These are phyloP conservation scores for Middelhovenomyces tepae DNA, from an alignment of 805 yeast genomes.

Conservation along the genomic window DNA sequence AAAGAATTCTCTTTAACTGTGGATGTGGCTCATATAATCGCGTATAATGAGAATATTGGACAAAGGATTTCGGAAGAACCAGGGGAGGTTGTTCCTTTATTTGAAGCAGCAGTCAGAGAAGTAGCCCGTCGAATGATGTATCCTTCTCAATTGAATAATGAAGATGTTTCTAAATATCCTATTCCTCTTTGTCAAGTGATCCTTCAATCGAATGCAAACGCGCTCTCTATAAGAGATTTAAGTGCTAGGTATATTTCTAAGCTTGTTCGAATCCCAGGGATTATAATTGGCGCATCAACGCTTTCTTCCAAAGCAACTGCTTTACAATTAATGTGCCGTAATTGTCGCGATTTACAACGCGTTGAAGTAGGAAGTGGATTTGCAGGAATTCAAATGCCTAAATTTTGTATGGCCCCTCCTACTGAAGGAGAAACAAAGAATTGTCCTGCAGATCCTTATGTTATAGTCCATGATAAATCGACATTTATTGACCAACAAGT, in stretches of 20 bases:
- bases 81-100: constrained; percentile 77
- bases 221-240: constrained; percentile 67
- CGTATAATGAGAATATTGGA: constrained; percentile 82
- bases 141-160: constrained; percentile 11
- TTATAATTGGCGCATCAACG: constrained; percentile 84
- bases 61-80: constrained; percentile 82
- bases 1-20: constrained; percentile 66
- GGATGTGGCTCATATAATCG: constrained; percentile 73
- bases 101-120: constrained; percentile 34
- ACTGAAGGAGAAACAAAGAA: constrained; percentile 36
- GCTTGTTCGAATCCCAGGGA: constrained; percentile 86
- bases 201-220: constrained; percentile 61
- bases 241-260: constrained; percentile 84
- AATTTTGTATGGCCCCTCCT: constrained; percentile 51
- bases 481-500: constrained; percentile 92
- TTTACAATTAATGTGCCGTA: constrained; percentile 77
- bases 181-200: constrained; percentile 83
- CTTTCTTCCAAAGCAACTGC: constrained; percentile 78
- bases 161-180: constrained; percentile 37
- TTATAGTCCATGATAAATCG: constrained; percentile 88
- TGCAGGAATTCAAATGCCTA: constrained; percentile 61
- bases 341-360: constrained; percentile 73
- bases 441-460: constrained; percentile 90
- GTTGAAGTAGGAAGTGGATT: constrained; percentile 58
- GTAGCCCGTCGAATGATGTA: constrained; percentile 7